Conservation (phyloP, 2,329 filamentous ascomycete genomes). For the Leptographium lundbergii region DNA sequence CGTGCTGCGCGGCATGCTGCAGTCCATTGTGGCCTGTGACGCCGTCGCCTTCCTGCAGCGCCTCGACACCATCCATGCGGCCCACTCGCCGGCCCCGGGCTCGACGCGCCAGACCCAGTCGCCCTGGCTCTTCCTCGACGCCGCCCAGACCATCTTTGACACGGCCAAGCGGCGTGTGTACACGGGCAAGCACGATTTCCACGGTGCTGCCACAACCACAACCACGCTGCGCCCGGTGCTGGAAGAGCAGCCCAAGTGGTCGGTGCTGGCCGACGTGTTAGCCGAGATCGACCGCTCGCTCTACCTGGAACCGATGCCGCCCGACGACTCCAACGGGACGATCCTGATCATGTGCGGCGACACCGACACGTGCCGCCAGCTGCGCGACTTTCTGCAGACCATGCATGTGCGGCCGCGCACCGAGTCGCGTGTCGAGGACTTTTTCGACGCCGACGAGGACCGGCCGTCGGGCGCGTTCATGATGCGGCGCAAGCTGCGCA, state of each 20-base stretch:
- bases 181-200: constrained; percentile 48
- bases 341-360: constrained; percentile 95
- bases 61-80: constrained; percentile 84
- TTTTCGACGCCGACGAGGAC: constrained; percentile 39
- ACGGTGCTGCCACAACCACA: constrained; percentile 20
- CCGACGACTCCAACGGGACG: constrained; percentile 79
- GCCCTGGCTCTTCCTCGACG: constrained; percentile 92
- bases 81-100: constrained; percentile 76
- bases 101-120: constrained; percentile 82
- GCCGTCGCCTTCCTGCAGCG: constrained; percentile 86
- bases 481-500: constrained; percentile 77
- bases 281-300: constrained; percentile 81
- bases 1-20: constrained; percentile 69
- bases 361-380: constrained; percentile 70
- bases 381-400: constrained; percentile 81
- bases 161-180: constrained; percentile 84
- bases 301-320: constrained; percentile 61
- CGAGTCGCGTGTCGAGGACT: constrained; percentile 30
- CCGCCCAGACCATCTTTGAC: constrained; percentile 86
- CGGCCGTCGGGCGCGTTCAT: constrained; percentile 69
- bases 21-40: constrained; percentile 73
- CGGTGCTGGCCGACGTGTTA: constrained; percentile 73
- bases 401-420: constrained; percentile 61
- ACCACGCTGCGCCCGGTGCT: constrained; percentile 61
- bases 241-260: constrained; percentile 94